Evolutionary conservation across 2,329 filamentous ascomycete species (phyloP).

Genomic region (Diplodia mutila): DNA sequence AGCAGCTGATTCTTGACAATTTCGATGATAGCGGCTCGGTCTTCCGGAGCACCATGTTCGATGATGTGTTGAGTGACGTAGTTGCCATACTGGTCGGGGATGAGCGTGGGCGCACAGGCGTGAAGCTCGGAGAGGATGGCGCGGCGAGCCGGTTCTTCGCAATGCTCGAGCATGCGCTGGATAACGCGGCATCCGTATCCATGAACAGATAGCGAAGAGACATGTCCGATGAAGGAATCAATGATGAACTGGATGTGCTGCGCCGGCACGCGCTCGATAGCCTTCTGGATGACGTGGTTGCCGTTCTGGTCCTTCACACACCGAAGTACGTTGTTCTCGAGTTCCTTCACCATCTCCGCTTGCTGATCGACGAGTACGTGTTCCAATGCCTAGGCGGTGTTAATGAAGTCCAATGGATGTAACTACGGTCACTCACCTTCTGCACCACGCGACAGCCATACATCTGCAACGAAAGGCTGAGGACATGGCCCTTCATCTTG

Average conservation of each 20-base stretch:
- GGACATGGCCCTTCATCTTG: constrained; percentile 84
- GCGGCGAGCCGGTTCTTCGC: constrained; percentile 70
- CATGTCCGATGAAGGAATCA: constrained; percentile 74
- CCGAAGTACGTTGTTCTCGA: constrained; percentile 73
- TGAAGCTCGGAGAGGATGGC: constrained; percentile 80
- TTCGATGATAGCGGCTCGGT: constrained; percentile 72
- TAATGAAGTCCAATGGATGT: constrained; percentile 28
- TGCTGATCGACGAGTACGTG: constrained; percentile 93
- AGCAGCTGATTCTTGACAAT: constrained; percentile 74
- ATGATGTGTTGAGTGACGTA: constrained; percentile 96
- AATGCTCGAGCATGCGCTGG: constrained; percentile 86
- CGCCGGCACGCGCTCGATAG: constrained; percentile 78
- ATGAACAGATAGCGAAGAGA: constrained; percentile 75
- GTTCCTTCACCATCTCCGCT: constrained; percentile 78
- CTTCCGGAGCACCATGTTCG: constrained; percentile 71
- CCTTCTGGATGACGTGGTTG: constrained; percentile 96
- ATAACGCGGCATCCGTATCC: constrained; percentile 90
- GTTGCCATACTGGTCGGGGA: constrained; percentile 90
- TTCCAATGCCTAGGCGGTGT: constrained; percentile 70
- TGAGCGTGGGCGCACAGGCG: constrained; percentile 69
- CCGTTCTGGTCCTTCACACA: constrained; percentile 88
- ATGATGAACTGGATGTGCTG: constrained; percentile 85
- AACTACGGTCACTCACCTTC: constrained; percentile 62
- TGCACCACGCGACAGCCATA: constrained; percentile 96
- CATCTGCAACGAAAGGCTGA: constrained; percentile 80